phyloP scores from a whole-genome alignment of 2,329 filamentous ascomycete species.

The Orbilia quercus region DNA sequence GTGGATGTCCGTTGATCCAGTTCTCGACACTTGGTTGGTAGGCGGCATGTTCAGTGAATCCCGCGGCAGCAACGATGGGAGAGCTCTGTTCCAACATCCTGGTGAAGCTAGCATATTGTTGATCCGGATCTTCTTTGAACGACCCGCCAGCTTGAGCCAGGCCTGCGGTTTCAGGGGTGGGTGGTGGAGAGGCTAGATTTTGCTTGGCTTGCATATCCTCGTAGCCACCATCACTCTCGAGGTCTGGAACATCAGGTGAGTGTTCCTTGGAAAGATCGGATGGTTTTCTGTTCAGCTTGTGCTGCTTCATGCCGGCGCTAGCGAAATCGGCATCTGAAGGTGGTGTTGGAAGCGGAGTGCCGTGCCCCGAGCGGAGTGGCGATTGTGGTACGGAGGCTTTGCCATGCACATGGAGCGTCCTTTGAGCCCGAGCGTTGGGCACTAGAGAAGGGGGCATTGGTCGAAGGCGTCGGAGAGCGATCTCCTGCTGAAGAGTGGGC shows the following conservation, averaged over 20 bases:
- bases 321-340: constrained; percentile 54
- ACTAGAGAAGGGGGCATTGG: constrained; percentile 43
- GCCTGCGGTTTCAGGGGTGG: constrained; percentile 50
- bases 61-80: constrained; percentile 27
- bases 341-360: constrained; percentile 52
- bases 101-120: constrained; percentile 51
- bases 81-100: constrained; percentile 54
- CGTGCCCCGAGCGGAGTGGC: constrained; percentile 33
- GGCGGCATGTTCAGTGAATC: constrained; percentile 22
- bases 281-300: constrained; percentile 51
- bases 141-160: constrained; percentile 26
- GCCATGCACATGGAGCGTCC: constrained; percentile 30
- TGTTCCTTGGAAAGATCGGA: constrained; percentile 55
- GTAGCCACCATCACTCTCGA: constrained; percentile 51
- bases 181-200: constrained; percentile 48
- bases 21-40: constrained; percentile 40
- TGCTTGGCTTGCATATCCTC: constrained; percentile 41
- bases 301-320: constrained; percentile 35
- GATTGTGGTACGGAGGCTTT: constrained; percentile 47
- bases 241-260: constrained; percentile 53
- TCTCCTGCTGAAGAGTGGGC: constrained; percentile 50
- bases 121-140: constrained; percentile 47
- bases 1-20: constrained; percentile 44
- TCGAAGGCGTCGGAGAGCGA: constrained; percentile 44
- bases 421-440: constrained; percentile 45